A percentile compares a stretch with the other conserved stretches of the same genome.
Conservation (phyloP, 441 rosid species). For the Jatropha multifida region DNA sequence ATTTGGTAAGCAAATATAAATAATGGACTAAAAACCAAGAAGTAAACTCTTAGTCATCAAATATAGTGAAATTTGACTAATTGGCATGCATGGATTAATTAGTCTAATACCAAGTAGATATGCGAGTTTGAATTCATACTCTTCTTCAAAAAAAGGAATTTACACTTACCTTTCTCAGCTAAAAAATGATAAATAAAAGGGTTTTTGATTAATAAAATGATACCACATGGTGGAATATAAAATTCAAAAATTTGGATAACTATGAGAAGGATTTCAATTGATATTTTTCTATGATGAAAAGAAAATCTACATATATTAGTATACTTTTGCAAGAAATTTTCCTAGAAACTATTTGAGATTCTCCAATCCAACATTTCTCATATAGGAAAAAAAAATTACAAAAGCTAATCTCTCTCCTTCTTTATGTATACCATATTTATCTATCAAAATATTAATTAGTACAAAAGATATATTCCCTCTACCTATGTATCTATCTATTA, state of each 20-base stretch:
- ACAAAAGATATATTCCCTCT: neutral
- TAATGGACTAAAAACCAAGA: too few species aligned
- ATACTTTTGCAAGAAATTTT: neutral
- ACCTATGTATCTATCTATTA: neutral
- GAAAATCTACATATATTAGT: too few species aligned
- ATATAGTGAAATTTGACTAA: too few species aligned
- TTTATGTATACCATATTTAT: neutral
- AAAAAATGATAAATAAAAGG: neutral
- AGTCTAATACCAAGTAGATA: too few species aligned
- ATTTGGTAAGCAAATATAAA: neutral
- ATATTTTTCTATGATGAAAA: neutral
- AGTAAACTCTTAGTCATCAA: too few species aligned
- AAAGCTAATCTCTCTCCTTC: neutral
- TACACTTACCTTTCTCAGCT: too few species aligned
- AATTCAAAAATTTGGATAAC: neutral
- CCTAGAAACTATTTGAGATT: neutral
- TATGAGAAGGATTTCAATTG: neutral
- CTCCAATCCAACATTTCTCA: neutral
- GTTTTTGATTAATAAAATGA: neutral
- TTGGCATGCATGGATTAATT: too few species aligned
- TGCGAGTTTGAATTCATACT: too few species aligned
- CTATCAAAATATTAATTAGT: neutral
- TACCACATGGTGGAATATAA: neutral
- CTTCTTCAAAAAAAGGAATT: too few species aligned
- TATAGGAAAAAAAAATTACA: neutral